These are phyloP conservation scores for Xylariaceae sp. DNA, from an alignment of 2,329 filamentous ascomycete species.

Conservation along the genomic window DNA sequence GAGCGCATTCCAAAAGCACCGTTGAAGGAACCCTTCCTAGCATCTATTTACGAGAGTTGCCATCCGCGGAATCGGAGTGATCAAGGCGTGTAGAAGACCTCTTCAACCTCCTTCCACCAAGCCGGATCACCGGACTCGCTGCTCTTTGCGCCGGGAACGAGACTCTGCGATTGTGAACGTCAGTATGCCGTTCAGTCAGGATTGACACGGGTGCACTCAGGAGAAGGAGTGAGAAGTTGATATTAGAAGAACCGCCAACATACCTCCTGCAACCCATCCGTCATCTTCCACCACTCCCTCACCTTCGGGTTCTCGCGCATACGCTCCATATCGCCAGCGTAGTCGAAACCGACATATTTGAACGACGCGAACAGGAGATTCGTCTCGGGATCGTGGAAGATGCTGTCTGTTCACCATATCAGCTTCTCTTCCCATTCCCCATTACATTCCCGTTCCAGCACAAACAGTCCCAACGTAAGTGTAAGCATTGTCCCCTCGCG, in stretches of 20 bases:
- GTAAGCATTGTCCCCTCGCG: no score
- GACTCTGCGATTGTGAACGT: constrained; percentile 21
- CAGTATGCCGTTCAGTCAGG: no score
- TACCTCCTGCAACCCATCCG: constrained; percentile 67
- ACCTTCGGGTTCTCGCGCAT: constrained; percentile 71
- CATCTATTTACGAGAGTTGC: background rate
- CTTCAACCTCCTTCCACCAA: constrained; percentile 66
- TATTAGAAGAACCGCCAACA: background rate
- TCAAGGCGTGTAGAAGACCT: constrained; percentile 60
- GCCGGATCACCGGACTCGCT: constrained; percentile 54
- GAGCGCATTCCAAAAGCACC: background rate
- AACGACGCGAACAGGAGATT: constrained; percentile 68
- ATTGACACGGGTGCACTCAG: background rate
- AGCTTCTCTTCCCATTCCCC: background rate
- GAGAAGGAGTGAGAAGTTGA: background rate
- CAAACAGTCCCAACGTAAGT: background rate
- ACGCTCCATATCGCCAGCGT: constrained; percentile 66
- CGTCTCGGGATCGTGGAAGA: constrained; percentile 61
- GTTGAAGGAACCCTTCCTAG: no score
- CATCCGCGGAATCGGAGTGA: background rate
- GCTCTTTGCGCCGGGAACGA: constrained; percentile 54
- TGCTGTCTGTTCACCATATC: constrained; percentile 51
- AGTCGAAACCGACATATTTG: constrained; percentile 73
- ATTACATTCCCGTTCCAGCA: no score
- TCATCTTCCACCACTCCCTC: constrained; percentile 76